Percentiles rank a stretch among this genome's conserved stretches.
phyloP scores from a whole-genome alignment of 441 rosid species.

The Gossypium aridum region DNA sequence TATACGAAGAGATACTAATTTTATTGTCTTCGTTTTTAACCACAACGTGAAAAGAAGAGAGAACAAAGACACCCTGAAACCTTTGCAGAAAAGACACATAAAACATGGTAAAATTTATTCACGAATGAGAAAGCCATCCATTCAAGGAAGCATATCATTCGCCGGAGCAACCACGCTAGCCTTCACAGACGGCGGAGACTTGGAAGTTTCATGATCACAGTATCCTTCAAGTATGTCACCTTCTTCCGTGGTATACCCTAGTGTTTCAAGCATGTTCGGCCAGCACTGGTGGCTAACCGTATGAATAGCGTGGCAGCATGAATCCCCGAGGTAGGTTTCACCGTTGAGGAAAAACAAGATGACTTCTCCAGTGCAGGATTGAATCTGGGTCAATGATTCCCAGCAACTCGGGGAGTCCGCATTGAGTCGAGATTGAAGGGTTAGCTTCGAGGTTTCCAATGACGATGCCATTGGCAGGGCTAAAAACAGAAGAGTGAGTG shows the following conservation, averaged over 20 bases:
- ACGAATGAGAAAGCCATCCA: background rate
- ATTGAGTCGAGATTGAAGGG: slow-evolving; percentile 6
- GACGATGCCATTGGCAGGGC: slow-evolving; percentile 6
- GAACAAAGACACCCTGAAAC: background rate
- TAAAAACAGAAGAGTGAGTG: background rate
- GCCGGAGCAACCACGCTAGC: background rate
- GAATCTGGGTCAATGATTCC: slow-evolving; percentile 27
- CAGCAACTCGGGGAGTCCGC: slow-evolving; percentile 14
- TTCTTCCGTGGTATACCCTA: slow-evolving; percentile 39
- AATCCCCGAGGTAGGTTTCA: slow-evolving; percentile 30
- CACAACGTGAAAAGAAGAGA: background rate
- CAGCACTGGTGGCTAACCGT: slow-evolving; percentile 31
- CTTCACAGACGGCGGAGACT: background rate
- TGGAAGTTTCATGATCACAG: slow-evolving; percentile 17
- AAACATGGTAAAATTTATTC: background rate
- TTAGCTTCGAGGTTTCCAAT: background rate
- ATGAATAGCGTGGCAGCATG: slow-evolving; percentile 34
- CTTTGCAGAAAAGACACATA: background rate
- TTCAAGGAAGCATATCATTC: background rate
- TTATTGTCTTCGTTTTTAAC: too few relatives aligned
- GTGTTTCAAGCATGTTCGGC: slow-evolving; percentile 35
- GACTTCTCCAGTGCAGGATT: slow-evolving; percentile 19
- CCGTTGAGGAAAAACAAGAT: slow-evolving; percentile 39
- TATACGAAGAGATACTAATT: too few relatives aligned
- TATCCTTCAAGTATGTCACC: slow-evolving; percentile 38